Conservation (phyloP, 768 basidiomycete species). For the Leccinum arenicola region DNA sequence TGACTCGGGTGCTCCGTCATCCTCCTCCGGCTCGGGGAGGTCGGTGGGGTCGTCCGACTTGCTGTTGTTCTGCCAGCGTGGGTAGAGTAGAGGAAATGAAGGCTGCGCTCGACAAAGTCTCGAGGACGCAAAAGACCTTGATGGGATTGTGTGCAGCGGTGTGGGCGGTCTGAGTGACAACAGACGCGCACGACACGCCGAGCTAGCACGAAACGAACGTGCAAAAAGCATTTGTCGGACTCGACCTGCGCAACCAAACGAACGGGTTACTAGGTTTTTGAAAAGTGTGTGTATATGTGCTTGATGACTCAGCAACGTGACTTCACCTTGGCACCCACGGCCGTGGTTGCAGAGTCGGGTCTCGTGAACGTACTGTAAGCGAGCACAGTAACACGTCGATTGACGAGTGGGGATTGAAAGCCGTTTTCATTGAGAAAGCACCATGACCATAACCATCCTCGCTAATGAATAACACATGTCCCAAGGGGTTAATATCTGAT, state of each 20-base stretch:
- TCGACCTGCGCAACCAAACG: conserved; percentile 16
- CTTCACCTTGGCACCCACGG: too few relatives aligned
- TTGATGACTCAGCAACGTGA: not conserved
- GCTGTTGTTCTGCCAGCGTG: conserved; percentile 38
- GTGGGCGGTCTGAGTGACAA: conserved; percentile 9
- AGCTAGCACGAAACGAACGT: conserved; percentile 16
- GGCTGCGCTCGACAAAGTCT: conserved; percentile 23
- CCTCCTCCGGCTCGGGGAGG: conserved; percentile 22
- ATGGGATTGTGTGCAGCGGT: conserved; percentile 6
- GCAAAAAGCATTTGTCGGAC: conserved; percentile 22
- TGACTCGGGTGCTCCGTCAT: conserved; percentile 26
- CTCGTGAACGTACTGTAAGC: too few relatives aligned
- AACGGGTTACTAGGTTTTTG: not conserved
- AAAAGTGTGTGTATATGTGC: not conserved
- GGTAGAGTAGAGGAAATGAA: conserved; percentile 31
- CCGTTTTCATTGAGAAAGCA: too few relatives aligned
- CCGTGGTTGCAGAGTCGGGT: too few relatives aligned
- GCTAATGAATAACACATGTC: too few relatives aligned
- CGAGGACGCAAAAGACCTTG: conserved; percentile 30
- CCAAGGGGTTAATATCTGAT: too few relatives aligned
- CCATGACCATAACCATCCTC: too few relatives aligned
- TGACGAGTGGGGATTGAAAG: too few relatives aligned
- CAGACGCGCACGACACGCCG: conserved; percentile 11
- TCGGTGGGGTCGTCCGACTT: conserved; percentile 30
- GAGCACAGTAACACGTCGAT: too few relatives aligned